A percentile compares a stretch with the other conserved stretches of the same genome.
phyloP scores from a whole-genome alignment of 768 basidiomycete genomes.

The Trametes gibbosa region DNA sequence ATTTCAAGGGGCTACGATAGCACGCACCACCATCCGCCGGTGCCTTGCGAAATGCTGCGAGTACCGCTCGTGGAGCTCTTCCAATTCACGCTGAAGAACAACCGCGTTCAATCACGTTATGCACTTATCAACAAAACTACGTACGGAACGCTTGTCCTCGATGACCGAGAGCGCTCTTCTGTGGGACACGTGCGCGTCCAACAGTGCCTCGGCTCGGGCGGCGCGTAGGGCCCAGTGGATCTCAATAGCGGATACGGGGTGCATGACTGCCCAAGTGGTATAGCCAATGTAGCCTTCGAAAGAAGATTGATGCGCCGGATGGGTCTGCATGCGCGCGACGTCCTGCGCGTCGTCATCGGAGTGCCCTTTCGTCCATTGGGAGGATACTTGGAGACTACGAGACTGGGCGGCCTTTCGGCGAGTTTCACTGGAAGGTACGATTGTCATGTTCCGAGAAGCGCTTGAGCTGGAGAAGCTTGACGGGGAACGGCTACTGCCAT shows the following conservation, averaged over 20 bases:
- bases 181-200: slow-evolving; percentile 48
- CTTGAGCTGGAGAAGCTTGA: background rate
- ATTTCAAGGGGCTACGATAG: background rate
- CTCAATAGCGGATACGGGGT: slow-evolving; percentile 30
- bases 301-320: background rate
- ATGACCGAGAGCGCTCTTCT: slow-evolving; percentile 46
- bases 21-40: slow-evolving; percentile 51
- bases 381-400: too few species aligned
- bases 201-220: slow-evolving; percentile 59
- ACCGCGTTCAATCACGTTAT: background rate
- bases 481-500: too few species aligned
- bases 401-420: too few species aligned
- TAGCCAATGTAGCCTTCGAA: background rate
- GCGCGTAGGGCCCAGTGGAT: slow-evolving; percentile 72
- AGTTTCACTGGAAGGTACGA: background rate
- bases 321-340: background rate
- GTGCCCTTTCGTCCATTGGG: background rate
- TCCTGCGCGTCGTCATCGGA: background rate
- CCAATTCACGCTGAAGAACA: slow-evolving; percentile 41
- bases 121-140: background rate
- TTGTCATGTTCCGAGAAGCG: background rate
- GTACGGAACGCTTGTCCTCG: slow-evolving; percentile 37
- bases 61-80: slow-evolving; percentile 37
- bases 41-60: slow-evolving; percentile 48
- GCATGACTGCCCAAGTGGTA: background rate